Evolutionary conservation across 176 grass and related monocot species (phyloP).

Genomic region (Triticum aestivum): DNA sequence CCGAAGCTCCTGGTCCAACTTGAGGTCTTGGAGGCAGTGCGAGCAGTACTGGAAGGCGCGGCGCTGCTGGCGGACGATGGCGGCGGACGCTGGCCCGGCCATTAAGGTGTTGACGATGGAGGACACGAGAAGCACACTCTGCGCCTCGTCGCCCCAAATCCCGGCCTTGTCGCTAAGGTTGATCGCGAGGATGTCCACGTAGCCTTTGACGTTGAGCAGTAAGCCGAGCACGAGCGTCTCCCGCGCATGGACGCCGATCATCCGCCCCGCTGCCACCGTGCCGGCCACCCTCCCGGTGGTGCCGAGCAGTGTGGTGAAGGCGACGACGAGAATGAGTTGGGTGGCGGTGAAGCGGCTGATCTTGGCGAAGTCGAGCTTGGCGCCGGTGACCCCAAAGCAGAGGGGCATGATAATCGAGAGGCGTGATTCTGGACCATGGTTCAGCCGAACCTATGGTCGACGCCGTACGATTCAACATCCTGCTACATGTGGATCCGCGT

Average conservation of each 20-base stretch:
- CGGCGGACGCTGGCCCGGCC: conserved; percentile 52
- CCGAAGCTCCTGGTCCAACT: conserved; percentile 46
- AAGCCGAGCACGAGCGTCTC: conserved; percentile 62
- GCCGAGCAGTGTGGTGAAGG: conserved; percentile 43
- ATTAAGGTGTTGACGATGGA: conserved; percentile 59
- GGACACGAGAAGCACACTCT: conserved; percentile 39
- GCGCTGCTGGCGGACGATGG: conserved; percentile 57
- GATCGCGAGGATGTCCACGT: conserved; percentile 64
- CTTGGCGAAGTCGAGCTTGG: conserved; percentile 45
- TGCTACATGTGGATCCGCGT: no score
- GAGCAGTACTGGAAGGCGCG: conserved; percentile 34
- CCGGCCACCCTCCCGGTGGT: conserved; percentile 57
- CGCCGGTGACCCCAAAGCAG: conserved; percentile 53
- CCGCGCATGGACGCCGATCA: conserved; percentile 33
- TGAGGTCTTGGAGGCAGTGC: conserved; percentile 52
- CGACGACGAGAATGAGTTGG: conserved; percentile 14
- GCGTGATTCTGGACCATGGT: no score
- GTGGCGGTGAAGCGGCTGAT: background rate
- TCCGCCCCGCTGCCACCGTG: conserved; percentile 29
- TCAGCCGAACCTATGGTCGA: no score
- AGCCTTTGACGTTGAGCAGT: conserved; percentile 72
- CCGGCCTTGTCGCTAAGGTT: conserved; percentile 15
- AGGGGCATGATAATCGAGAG: conserved; percentile 50
- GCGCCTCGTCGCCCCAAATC: conserved; percentile 36
- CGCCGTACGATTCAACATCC: no score